phyloP scores from a whole-genome alignment of 2,329 filamentous ascomycete species.

The Byssothecium circinans region DNA sequence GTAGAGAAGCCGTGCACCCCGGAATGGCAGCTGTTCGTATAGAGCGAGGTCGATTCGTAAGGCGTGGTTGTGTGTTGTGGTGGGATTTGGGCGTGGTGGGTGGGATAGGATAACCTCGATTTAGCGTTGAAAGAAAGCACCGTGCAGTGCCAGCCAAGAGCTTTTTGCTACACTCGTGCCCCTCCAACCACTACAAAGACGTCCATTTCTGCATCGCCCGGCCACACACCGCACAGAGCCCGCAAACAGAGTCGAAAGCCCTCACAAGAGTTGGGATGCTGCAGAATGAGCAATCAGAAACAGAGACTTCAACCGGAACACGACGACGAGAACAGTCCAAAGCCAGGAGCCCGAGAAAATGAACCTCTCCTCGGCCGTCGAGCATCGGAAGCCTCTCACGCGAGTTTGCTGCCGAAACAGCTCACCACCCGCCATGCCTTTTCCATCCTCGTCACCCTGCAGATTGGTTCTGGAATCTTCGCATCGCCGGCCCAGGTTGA shows the following conservation, averaged over 20 bases:
- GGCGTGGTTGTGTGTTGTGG: conserved; percentile 21
- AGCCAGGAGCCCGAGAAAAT: conserved; percentile 21
- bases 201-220: too few relatives aligned
- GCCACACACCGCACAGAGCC: too few relatives aligned
- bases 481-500: conserved; percentile 66
- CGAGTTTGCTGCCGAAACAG: too few relatives aligned
- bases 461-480: conserved; percentile 67
- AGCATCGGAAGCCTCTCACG: conserved; percentile 16
- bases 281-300: background rate
- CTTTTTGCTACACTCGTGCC: background rate
- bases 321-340: conserved; percentile 2
- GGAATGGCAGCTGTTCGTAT: conserved; percentile 10
- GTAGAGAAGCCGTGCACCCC: too few relatives aligned
- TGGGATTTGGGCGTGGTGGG: conserved; percentile 22
- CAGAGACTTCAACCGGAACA: background rate
- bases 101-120: conserved; percentile 1
- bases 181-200: too few relatives aligned
- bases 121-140: too few relatives aligned
- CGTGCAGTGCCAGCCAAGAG: background rate
- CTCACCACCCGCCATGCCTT: conserved; percentile 50
- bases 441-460: conserved; percentile 63
- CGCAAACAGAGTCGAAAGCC: too few relatives aligned
- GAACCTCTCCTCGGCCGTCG: conserved; percentile 30
- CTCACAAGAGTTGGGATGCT: background rate
- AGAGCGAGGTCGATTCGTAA: conserved; percentile 16